Conservation (phyloP, 2,329 filamentous ascomycete species). For the Seiridium cupressi region DNA sequence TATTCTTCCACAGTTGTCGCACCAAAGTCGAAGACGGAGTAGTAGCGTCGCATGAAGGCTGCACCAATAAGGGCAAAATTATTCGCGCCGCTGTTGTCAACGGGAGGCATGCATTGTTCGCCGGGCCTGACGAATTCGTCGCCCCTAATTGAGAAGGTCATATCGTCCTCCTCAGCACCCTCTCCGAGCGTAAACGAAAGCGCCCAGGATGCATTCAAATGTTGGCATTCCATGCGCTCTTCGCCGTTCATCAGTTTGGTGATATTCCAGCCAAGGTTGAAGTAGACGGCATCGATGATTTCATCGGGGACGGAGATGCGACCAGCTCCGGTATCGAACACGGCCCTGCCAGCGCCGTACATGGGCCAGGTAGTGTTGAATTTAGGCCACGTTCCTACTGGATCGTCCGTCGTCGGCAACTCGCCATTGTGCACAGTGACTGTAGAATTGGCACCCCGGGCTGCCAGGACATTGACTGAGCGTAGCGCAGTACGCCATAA, state of each 20-base stretch:
- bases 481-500: slow-evolving; percentile 28
- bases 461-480: slow-evolving; percentile 12
- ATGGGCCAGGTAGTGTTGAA: slow-evolving; percentile 1
- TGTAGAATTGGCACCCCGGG: slow-evolving; percentile 5
- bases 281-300: slow-evolving; percentile 26
- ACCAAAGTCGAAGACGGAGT: slow-evolving; percentile 32
- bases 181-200: slow-evolving; percentile 25
- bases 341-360: slow-evolving; percentile 11
- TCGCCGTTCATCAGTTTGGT: slow-evolving; percentile 24
- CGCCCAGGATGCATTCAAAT: slow-evolving; percentile 34
- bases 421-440: slow-evolving; percentile 7
- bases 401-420: neutral
- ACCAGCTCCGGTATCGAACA: slow-evolving; percentile 32
- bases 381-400: neutral
- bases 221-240: slow-evolving; percentile 29
- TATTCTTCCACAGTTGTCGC: slow-evolving; percentile 10
- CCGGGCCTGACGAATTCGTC: slow-evolving; percentile 28
- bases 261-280: slow-evolving; percentile 33
- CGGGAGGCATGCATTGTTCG: slow-evolving; percentile 35
- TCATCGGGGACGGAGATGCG: slow-evolving; percentile 22
- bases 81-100: slow-evolving; percentile 19
- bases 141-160: slow-evolving; percentile 26
- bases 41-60: slow-evolving; percentile 27
- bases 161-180: slow-evolving; percentile 8
- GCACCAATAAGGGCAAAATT: slow-evolving; percentile 29